Percentiles rank a stretch among this genome's conserved stretches.
phyloP scores from a whole-genome alignment of 2,329 filamentous ascomycete genomes.

The Claviceps sp. region DNA sequence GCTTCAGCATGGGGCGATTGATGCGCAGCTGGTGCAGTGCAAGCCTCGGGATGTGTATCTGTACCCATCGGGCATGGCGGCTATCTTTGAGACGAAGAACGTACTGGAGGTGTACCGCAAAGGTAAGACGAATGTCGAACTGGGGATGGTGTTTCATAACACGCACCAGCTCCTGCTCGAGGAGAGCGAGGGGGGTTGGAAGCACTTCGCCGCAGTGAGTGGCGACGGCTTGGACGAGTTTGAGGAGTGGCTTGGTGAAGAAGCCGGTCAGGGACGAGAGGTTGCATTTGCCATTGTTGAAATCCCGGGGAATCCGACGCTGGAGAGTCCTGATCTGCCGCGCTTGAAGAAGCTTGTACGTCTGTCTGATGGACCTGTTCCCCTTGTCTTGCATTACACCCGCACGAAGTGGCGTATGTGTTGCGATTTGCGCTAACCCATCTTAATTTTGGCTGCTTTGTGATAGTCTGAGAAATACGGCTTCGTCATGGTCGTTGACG shows the following conservation, averaged over 20 bases:
- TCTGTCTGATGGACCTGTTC: too few relatives aligned
- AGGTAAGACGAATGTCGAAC: constrained; percentile 23
- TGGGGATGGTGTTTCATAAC: constrained; percentile 39
- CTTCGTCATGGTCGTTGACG: constrained; percentile 33
- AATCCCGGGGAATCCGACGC: constrained; percentile 23
- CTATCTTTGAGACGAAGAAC: constrained; percentile 30
- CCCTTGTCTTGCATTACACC: too few relatives aligned
- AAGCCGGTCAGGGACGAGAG: constrained; percentile 22
- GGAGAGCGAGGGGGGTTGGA: constrained; percentile 28
- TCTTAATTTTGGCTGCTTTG: background rate
- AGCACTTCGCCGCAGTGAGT: constrained; percentile 33
- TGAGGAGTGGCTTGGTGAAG: constrained; percentile 29
- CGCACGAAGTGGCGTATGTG: too few relatives aligned
- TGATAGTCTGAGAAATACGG: constrained; percentile 25
- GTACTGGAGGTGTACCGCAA: constrained; percentile 22
- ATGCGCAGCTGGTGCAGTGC: constrained; percentile 14
- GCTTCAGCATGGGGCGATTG: constrained; percentile 26
- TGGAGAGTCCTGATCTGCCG: constrained; percentile 19
- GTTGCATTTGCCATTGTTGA: constrained; percentile 37
- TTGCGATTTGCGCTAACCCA: too few relatives aligned
- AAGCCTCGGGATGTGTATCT: constrained; percentile 24
- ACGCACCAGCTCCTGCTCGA: constrained; percentile 34
- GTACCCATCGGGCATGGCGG: constrained; percentile 41
- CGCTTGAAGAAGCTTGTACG: constrained; percentile 25
- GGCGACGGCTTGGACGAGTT: constrained; percentile 28